These are phyloP conservation scores for Piloderma croceum DNA, from an alignment of 768 basidiomycete species.

Conservation along the genomic window DNA sequence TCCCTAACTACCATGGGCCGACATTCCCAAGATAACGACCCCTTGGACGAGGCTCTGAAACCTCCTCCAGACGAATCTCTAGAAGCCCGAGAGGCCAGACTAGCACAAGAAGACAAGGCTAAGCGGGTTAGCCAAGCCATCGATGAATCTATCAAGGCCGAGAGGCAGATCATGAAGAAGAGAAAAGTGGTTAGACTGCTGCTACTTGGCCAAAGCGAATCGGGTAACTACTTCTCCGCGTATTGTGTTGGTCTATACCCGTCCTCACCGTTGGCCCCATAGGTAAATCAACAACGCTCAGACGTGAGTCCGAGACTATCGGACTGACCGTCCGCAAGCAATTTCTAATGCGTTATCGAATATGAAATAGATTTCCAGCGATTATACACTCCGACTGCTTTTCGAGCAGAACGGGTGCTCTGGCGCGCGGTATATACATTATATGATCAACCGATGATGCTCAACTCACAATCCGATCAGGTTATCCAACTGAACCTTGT, in stretches of 20 bases:
- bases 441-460: too few species aligned
- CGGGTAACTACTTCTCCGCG: conserved; percentile 42
- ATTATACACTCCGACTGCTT: conserved; percentile 68
- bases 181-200: conserved; percentile 66
- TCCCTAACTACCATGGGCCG: background rate
- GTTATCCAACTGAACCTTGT: conserved; percentile 82
- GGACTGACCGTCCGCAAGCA: background rate
- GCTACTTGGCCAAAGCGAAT: conserved; percentile 79
- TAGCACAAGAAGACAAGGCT: conserved; percentile 63
- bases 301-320: conserved; percentile 48
- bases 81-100: conserved; percentile 47
- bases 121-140: conserved; percentile 60
- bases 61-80: conserved; percentile 67
- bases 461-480: too few species aligned
- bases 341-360: conserved; percentile 8
- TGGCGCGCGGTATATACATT: too few species aligned
- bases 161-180: conserved; percentile 51
- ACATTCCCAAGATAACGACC: conserved; percentile 34
- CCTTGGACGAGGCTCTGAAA: conserved; percentile 56
- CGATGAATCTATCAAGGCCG: conserved; percentile 67
- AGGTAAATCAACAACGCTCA: conserved; percentile 79
- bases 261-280: conserved; percentile 8
- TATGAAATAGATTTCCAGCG: conserved; percentile 60
- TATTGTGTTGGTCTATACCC: conserved; percentile 9
- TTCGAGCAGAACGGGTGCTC: conserved; percentile 69